Conservation (phyloP, 106 monocot genomes). For the Phalaenopsis equestris region DNA sequence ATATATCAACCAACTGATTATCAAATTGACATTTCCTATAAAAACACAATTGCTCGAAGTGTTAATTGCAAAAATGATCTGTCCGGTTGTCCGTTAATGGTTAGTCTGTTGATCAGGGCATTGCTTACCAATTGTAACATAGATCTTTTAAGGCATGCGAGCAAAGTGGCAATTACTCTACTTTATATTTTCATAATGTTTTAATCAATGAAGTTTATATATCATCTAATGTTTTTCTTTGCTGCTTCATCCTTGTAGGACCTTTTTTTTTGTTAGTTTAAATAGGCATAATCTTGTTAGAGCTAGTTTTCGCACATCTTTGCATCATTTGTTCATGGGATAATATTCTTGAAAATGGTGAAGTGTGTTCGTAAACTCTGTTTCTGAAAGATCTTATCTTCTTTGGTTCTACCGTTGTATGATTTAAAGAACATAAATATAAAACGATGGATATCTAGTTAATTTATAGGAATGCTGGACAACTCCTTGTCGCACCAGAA, state of each 20-base stretch:
- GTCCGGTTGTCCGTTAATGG: neutral
- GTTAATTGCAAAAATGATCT: neutral
- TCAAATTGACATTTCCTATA: neutral
- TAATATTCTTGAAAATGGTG: too few relatives aligned
- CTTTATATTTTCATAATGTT: neutral
- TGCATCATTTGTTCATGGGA: too few relatives aligned
- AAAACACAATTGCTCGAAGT: neutral
- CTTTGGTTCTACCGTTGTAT: neutral
- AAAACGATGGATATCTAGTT: too few relatives aligned
- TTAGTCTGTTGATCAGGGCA: neutral
- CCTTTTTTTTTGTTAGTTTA: too few relatives aligned
- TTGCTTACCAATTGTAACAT: neutral
- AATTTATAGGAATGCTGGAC: too few relatives aligned
- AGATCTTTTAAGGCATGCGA: neutral
- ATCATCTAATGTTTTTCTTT: neutral
- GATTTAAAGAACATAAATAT: too few relatives aligned
- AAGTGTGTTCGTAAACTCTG: too few relatives aligned
- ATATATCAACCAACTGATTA: neutral
- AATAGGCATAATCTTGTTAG: too few relatives aligned
- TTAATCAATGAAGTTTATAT: neutral
- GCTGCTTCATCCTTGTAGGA: neutral
- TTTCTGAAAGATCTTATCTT: too few relatives aligned
- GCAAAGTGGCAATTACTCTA: neutral
- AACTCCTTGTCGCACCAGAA: neutral
- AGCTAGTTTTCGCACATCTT: too few relatives aligned